Evolutionary conservation across 2,329 filamentous ascomycete species (phyloP).

Genomic region (Dactylellina drechsleri): DNA sequence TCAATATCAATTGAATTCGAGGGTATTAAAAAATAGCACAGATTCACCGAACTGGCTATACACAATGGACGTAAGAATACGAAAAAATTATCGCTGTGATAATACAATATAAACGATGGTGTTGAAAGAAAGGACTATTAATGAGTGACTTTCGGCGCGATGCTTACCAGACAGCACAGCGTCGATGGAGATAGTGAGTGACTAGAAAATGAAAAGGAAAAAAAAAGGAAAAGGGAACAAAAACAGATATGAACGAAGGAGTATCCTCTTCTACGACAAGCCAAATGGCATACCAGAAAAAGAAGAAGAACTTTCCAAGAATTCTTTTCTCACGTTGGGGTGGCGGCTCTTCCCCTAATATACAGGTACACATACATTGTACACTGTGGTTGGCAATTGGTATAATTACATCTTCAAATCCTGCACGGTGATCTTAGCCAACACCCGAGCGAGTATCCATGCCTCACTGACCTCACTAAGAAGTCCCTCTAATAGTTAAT

Average conservation of each 20-base stretch:
- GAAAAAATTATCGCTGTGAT: slow-evolving; percentile 32
- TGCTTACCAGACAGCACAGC: slow-evolving; percentile 44
- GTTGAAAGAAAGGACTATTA: slow-evolving; percentile 11
- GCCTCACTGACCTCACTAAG: slow-evolving; percentile 40
- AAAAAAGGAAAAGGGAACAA: slow-evolving; percentile 10
- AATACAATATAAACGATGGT: slow-evolving; percentile 7
- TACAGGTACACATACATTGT: slow-evolving; percentile 8
- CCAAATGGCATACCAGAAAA: slow-evolving; percentile 48
- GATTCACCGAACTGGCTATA: slow-evolving; percentile 50
- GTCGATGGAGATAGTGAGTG: slow-evolving; percentile 49
- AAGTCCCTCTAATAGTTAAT: slow-evolving; percentile 7
- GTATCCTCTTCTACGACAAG: slow-evolving; percentile 24
- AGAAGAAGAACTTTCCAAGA: slow-evolving; percentile 25
- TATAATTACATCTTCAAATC: slow-evolving; percentile 25
- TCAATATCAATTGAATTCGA: slow-evolving; percentile 17
- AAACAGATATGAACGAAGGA: slow-evolving; percentile 20
- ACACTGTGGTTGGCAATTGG: background rate
- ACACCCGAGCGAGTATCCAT: slow-evolving; percentile 46
- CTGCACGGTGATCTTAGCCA: slow-evolving; percentile 33
- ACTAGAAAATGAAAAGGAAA: slow-evolving; percentile 11
- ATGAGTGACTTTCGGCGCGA: slow-evolving; percentile 51
- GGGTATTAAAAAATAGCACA: slow-evolving; percentile 20
- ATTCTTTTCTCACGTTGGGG: slow-evolving; percentile 19
- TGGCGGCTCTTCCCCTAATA: slow-evolving; percentile 50
- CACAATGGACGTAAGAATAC: slow-evolving; percentile 29